These are phyloP conservation scores for Aspergillus avenaceus DNA, from an alignment of 495 filamentous ascomycete species.

Conservation along the genomic window DNA sequence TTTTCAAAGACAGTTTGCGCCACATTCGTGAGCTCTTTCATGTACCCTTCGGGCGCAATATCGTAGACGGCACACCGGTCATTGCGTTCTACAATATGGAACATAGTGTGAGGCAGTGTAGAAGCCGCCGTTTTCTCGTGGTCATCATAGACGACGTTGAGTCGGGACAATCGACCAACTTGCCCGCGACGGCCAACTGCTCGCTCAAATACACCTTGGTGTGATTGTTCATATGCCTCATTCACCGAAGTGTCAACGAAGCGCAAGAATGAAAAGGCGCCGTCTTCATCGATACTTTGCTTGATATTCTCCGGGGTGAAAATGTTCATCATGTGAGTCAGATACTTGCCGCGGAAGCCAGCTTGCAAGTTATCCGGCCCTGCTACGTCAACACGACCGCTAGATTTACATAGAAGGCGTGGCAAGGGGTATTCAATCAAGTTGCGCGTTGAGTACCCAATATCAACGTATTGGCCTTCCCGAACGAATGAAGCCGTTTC, in stretches of 20 bases:
- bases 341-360: constrained; percentile 71
- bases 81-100: constrained; percentile 71
- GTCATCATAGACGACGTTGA: constrained; percentile 59
- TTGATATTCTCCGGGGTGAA: constrained; percentile 78
- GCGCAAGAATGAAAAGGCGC: constrained; percentile 84
- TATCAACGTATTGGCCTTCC: constrained; percentile 73
- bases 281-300: constrained; percentile 48
- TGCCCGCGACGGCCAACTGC: constrained; percentile 52
- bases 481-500: constrained; percentile 93
- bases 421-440: constrained; percentile 81
- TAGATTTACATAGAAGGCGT: constrained; percentile 69
- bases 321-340: constrained; percentile 79
- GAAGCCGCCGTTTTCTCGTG: constrained; percentile 45
- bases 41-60: constrained; percentile 65
- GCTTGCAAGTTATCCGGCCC: constrained; percentile 69
- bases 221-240: constrained; percentile 64
- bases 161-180: constrained; percentile 42
- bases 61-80: constrained; percentile 64
- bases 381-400: constrained; percentile 69
- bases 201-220: constrained; percentile 59
- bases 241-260: constrained; percentile 74
- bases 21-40: constrained; percentile 77
- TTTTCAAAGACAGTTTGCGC: constrained; percentile 60
- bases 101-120: constrained; percentile 67
- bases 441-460: constrained; percentile 84